Base-by-base conservation (phyloP, 257 asterid genomes). In the Penstemon davidsonii region DNA sequence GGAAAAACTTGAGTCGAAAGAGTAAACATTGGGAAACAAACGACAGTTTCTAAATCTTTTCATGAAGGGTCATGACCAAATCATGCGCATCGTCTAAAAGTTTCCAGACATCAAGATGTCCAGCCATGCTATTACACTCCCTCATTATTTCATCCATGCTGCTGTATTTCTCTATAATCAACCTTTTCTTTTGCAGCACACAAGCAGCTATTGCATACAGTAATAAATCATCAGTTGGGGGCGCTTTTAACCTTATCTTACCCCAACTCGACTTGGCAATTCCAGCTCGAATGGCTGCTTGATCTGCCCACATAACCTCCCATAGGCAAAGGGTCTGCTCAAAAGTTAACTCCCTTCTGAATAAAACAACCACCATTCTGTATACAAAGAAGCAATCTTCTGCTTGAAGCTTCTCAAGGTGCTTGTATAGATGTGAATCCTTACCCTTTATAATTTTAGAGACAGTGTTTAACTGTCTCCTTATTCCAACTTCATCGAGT, bases 291-390 rank as follows among this genome's bases (percentile, higher is more conserved):
- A 92, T 75, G 7, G 98, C 98, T 3, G 94, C 96, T 71, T 92
- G 98, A 79, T 92, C 98, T 0, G 98, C 96, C 96, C 98, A 92
- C 96, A 89, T 89, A 18, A 92, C 96, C 79, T 92, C 98, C 98
- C 98, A 92, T 0, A 92, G 88, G 77, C 92, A 85, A 45, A 89
- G 87, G 6, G 90, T 89, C 87, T 87, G 98, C 75, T 89, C 98
- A 11, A 89, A 84, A 44, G 80, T 76, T 55, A 91, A 64, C 80
- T 92, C 98, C 76, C 98, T 75, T 47, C 98, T 75, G 84, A 92
- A 92, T 60, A 92, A 65, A 41, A 92, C 98, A 0, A 92, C 96
- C 69, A 92, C 96, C 98, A 92, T 92, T 71, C 98, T 79, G 70
- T 92, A 92, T 72, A 92, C 96, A 9, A 92, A 92, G 79, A 89